phyloP scores from a whole-genome alignment of 164 flowering plant genomes.

The Taxillus chinensis region DNA sequence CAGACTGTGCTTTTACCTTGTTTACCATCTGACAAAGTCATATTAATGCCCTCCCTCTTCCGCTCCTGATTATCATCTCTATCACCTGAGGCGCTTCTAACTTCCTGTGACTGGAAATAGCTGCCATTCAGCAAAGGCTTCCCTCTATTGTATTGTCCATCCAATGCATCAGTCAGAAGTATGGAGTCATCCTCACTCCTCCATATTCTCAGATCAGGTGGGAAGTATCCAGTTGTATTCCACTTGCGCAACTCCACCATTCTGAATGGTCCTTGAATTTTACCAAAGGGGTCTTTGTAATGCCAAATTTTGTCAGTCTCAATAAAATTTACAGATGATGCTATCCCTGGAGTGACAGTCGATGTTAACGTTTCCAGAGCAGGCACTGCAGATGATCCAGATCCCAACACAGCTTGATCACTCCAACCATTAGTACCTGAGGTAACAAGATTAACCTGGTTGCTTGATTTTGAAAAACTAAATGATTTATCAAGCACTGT shows the following conservation, averaged over 20 bases:
- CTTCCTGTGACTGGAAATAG: slow-evolving; percentile 7
- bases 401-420: slow-evolving; percentile 14
- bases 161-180: slow-evolving; percentile 46
- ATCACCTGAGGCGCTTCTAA: slow-evolving; percentile 11
- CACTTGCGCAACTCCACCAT: slow-evolving; percentile 48
- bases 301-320: slow-evolving; percentile 50
- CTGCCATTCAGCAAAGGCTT: slow-evolving; percentile 1
- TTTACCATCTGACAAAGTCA: neutral
- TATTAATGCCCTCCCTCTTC: slow-evolving; percentile 3
- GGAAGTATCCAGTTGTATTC: slow-evolving; percentile 46
- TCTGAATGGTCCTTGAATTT: slow-evolving; percentile 52
- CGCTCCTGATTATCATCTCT: neutral
- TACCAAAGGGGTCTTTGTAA: slow-evolving; percentile 55
- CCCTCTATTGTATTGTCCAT: slow-evolving; percentile 16
- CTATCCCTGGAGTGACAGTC: slow-evolving; percentile 11
- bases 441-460: slow-evolving; percentile 12
- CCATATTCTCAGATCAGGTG: slow-evolving; percentile 51
- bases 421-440: slow-evolving; percentile 6
- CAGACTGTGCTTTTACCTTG: neutral
- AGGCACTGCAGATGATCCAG: slow-evolving; percentile 12
- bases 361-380: slow-evolving; percentile 13
- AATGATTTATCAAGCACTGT: slow-evolving; percentile 2
- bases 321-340: slow-evolving; percentile 11
- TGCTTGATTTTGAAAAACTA: slow-evolving; percentile 9
- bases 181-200: slow-evolving; percentile 30